A percentile compares a stretch with the other conserved stretches of the same genome.
These are phyloP conservation scores for Erodium moschatum DNA, from an alignment of 441 rosid species.

Conservation along the genomic window DNA sequence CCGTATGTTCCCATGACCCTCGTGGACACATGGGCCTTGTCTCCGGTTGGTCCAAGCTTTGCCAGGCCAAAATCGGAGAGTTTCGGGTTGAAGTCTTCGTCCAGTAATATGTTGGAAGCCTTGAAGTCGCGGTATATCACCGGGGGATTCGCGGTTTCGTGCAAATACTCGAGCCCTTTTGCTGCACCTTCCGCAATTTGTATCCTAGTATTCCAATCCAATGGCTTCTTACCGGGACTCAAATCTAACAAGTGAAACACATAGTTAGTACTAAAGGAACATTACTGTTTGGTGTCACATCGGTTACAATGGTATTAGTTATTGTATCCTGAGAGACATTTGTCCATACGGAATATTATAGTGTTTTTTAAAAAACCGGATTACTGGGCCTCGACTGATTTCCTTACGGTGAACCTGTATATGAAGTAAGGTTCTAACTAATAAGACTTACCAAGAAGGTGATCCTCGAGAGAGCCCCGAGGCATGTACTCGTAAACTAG, in stretches of 20 bases:
- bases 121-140: constrained; percentile 92
- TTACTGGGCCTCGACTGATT: no score
- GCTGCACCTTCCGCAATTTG: constrained; percentile 80
- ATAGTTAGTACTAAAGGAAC: background rate
- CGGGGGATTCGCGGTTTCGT: constrained; percentile 73
- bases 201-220: constrained; percentile 91
- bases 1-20: constrained; percentile 98
- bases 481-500: constrained; percentile 68
- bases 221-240: constrained; percentile 32
- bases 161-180: constrained; percentile 84
- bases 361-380: no score
- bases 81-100: constrained; percentile 62
- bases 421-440: no score
- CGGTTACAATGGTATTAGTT: no score
- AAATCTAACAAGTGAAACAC: constrained; percentile 33
- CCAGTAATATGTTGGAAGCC: constrained; percentile 73
- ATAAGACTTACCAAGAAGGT: constrained; percentile 53
- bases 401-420: no score
- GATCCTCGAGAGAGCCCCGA: constrained; percentile 77
- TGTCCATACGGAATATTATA: no score
- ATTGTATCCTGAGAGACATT: no score
- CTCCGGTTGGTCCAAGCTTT: constrained; percentile 85
- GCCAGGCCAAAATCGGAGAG: constrained; percentile 97
- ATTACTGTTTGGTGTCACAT: no score
- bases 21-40: constrained; percentile 76